Evolutionary conservation across 2,329 filamentous ascomycete species (phyloP).

Genomic region (Diaporthe australafricana): DNA sequence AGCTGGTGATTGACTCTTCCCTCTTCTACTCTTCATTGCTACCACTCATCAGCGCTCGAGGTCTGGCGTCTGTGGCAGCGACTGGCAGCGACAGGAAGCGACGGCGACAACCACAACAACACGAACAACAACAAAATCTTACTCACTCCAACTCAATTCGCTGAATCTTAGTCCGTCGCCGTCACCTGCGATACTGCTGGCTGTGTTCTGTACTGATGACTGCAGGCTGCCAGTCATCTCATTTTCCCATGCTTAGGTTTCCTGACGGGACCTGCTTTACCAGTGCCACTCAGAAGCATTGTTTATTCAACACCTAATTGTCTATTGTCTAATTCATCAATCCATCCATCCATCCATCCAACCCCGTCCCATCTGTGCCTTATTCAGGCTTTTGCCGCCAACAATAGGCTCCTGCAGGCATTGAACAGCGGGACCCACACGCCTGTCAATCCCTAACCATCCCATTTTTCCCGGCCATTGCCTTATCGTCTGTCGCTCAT

Average conservation of each 20-base stretch:
- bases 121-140: not conserved
- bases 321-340: slow-evolving; percentile 13
- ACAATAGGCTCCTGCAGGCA: slow-evolving; percentile 23
- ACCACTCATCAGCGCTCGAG: not conserved
- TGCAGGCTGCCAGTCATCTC: not conserved
- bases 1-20: slow-evolving; percentile 15
- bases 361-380: not conserved
- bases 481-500: not conserved
- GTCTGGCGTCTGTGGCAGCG: not conserved
- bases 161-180: not conserved
- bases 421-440: slow-evolving; percentile 21
- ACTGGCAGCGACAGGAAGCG: not conserved
- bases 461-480: slow-evolving; percentile 22
- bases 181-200: not conserved
- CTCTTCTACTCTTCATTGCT: not conserved
- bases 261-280: not conserved
- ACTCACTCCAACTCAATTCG: not conserved
- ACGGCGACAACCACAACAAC: not conserved
- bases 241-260: not conserved
- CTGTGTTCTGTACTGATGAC: not conserved
- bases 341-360: not conserved
- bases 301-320: slow-evolving; percentile 7
- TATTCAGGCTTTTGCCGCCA: slow-evolving; percentile 8
- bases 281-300: not conserved
- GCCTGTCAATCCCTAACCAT: slow-evolving; percentile 30